Evolutionary conservation across 768 basidiomycete genomes (phyloP), one percentile per base, ranked within the genome.

Genomic region (Exidia glandulosa): DNA sequence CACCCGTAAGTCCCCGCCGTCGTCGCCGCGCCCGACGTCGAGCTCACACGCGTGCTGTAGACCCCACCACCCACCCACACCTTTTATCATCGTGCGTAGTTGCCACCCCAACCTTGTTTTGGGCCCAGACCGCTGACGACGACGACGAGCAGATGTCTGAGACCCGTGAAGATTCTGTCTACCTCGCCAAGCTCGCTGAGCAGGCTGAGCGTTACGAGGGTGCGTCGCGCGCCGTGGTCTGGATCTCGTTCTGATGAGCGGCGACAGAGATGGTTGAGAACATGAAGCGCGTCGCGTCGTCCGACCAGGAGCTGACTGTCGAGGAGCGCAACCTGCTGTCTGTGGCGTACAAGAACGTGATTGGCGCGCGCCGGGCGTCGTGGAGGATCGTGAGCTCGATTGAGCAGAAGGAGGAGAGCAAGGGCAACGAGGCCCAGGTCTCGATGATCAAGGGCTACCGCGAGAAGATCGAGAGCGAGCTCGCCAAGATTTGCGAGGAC

Each of bases 191-290:
- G 74, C 80, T 92, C 60, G 87, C 88, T 52, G 88, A 88, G 69
- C 87, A 92, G 75, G 89, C 91, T 34, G 90, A 91, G 71, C 87
- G 91, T 57, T 91, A 91, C 70, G 84, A 89, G 76, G 91, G 91
- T 91, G 60, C 57, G 74, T 61, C 30, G 54, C 32, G 34, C 52
- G 45, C 56, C 57, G n/a, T 27, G 27, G 33, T 36, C 4, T 6
- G 30, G 12, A 13, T 52, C 57, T 13, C 14, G 45, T 14, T 32
- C 74, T 79, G 63, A 54, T 31, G 77, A 76, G 73, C 76, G 62
- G 75, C 75, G 32, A 67, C 74, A 88, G 87, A 91, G 70, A 85
- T 89, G 63, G 83, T 90, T 64, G 73, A 78, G 61, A 85, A 88
- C 74, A 84, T 92, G 75, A 92, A 90, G 77, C 72, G 75, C 45